Conservation (phyloP, 257 asterid genomes). For the Galeopsis tetrahit region DNA sequence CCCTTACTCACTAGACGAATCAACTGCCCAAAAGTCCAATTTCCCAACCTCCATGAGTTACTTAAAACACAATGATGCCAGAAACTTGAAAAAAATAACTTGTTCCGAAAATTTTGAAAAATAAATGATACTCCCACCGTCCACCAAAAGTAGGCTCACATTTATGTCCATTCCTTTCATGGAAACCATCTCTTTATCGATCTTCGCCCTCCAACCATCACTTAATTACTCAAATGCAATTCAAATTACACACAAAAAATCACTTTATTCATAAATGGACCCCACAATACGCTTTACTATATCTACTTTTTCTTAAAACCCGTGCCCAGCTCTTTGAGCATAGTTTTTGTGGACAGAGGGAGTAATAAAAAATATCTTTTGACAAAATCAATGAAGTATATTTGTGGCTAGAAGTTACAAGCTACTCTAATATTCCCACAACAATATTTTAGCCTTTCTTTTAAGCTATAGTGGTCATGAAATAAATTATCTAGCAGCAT, state of each 20-base stretch:
- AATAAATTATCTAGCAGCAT: not conserved
- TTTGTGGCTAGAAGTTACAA: slow-evolving; percentile 7
- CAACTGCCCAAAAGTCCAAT: slow-evolving; percentile 64
- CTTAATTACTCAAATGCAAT: too few species aligned
- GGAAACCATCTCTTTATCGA: too few species aligned
- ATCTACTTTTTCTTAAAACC: too few species aligned
- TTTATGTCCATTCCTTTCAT: too few species aligned
- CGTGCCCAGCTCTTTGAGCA: too few species aligned
- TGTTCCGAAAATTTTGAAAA: slow-evolving; percentile 22
- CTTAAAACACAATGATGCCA: slow-evolving; percentile 31
- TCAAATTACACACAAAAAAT: too few species aligned
- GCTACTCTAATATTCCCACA: slow-evolving; percentile 23
- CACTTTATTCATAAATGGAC: too few species aligned
- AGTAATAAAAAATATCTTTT: slow-evolving; percentile 1
- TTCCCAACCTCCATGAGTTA: slow-evolving; percentile 32
- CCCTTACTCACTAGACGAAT: slow-evolving; percentile 77
- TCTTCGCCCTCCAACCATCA: too few species aligned
- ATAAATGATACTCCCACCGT: too few species aligned
- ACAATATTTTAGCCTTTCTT: slow-evolving; percentile 26
- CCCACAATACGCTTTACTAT: too few species aligned
- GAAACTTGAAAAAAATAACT: slow-evolving; percentile 24
- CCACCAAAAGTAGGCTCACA: too few species aligned
- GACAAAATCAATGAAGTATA: slow-evolving; percentile 17
- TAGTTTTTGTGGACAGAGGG: too few species aligned
- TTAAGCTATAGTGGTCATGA: slow-evolving; percentile 4